These are phyloP conservation scores for Hemileccinum impolitum DNA, from an alignment of 768 basidiomycete genomes.

Conservation along the genomic window DNA sequence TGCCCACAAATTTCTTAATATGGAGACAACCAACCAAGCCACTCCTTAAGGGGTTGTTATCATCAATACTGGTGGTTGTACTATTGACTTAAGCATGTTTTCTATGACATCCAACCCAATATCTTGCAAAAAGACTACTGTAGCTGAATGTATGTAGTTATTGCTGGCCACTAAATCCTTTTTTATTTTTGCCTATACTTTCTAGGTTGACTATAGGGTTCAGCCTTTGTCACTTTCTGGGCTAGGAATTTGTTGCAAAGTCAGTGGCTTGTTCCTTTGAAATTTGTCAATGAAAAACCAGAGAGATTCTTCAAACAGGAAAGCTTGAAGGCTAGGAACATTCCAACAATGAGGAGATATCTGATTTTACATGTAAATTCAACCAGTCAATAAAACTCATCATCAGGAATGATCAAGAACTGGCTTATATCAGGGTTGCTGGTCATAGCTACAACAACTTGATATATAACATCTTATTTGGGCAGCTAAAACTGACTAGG, in stretches of 20 bases:
- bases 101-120: slow-evolving; percentile 18
- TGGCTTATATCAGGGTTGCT: not conserved
- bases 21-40: slow-evolving; percentile 5
- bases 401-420: not conserved
- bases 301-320: not conserved
- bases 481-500: slow-evolving; percentile 6
- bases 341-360: not conserved
- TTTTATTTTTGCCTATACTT: too few species aligned
- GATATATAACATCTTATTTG: slow-evolving; percentile 2
- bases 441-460: not conserved
- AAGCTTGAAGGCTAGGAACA: not conserved
- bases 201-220: too few species aligned
- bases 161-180: too few species aligned
- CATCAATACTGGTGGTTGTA: slow-evolving; percentile 42
- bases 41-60: slow-evolving; percentile 35
- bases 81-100: slow-evolving; percentile 37
- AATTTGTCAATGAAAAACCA: too few species aligned
- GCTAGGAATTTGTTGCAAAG: too few species aligned
- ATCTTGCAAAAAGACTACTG: slow-evolving; percentile 31
- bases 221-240: too few species aligned
- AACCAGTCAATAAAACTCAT: not conserved
- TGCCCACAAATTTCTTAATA: slow-evolving; percentile 37
- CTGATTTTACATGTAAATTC: not conserved
- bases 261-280: too few species aligned
- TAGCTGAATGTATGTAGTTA: slow-evolving; percentile 24